phyloP scores from a whole-genome alignment of 805 yeast species.

The Saccharomycopsis fodiens region DNA sequence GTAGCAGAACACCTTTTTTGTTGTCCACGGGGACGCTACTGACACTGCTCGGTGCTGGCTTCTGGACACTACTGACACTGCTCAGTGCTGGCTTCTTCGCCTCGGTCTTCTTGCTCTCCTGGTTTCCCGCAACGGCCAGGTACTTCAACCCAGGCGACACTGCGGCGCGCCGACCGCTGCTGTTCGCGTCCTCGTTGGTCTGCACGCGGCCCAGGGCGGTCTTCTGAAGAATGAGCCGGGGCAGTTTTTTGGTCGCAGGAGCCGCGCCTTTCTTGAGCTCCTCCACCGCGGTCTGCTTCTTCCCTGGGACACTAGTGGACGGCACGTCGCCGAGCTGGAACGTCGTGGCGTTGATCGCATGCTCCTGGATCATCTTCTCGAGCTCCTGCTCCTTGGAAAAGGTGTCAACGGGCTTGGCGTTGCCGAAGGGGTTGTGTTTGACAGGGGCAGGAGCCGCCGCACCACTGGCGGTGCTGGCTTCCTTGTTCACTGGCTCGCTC shows the following conservation, averaged over 20 bases:
- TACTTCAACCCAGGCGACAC: conserved; percentile 14
- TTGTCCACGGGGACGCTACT: not conserved
- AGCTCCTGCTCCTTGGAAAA: conserved; percentile 34
- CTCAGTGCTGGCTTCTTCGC: not conserved
- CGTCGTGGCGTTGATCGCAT: conserved; percentile 19
- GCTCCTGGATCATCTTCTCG: conserved; percentile 23
- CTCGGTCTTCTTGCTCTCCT: not conserved
- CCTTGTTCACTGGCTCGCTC: too few relatives aligned
- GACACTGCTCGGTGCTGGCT: not conserved
- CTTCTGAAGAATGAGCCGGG: conserved; percentile 3
- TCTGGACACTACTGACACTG: not conserved
- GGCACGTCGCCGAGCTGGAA: conserved; percentile 10
- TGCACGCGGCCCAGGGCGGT: not conserved
- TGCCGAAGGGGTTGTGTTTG: conserved; percentile 39
- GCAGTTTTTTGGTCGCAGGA: conserved; percentile 2
- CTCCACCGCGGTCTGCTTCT: not conserved
- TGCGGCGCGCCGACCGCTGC: not conserved
- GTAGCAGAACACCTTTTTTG: not conserved
- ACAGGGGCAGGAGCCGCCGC: not conserved
- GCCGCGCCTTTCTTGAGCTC: not conserved
- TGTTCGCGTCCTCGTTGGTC: not conserved
- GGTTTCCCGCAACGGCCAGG: conserved; percentile 10
- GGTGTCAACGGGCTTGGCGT: conserved; percentile 41
- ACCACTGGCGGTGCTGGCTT: not conserved
- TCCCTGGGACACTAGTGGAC: not conserved